Evolutionary conservation across 2,329 filamentous ascomycete genomes (phyloP), one percentile per base, ranked within the genome.

Genomic region (Ceratocystis lukuohia): DNA sequence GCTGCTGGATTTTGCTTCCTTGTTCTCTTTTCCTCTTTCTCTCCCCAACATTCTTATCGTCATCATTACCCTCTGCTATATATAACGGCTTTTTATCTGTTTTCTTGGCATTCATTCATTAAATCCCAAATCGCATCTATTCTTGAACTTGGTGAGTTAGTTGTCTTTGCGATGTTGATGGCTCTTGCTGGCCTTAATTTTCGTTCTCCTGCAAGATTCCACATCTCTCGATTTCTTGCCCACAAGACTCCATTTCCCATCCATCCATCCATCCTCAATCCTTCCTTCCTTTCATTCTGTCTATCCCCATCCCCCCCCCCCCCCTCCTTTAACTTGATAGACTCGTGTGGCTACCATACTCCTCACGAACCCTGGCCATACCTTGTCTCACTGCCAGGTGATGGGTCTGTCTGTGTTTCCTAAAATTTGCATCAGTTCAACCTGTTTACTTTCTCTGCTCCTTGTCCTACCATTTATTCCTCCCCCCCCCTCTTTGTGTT

Each of bases 131-230:
- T 12, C 22, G 48, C 48, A 20, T 53, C 22, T 25, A 59, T n/a
- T 30, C 56, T 37, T 59, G 56, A 59, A 30, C n/a, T n/a, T 37
- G 30, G 56, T 59, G 56, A 59, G 56, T n/a, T 53, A 59, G 56
- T n/a, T 53, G 7, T 53, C 48, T 53, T 12, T 53, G n/a, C 7
- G 6, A 53, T 53, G 22, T 25, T 8, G n/a, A 20, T 59, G 33
- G 20, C 56, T 30, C 20, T 20, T 0, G 20, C 22, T 15, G 20
- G 20, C 25, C 50, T 25, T 30, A 4, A 20, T 25, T 15, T 28
- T 25, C 22, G 20, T 25, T 28, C 20, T 56, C 50, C 25, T 56
- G 20, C 20, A 20, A 25, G 6, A 3, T 25, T 56, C 50, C 25
- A 15, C 50, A 2, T 30, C 20, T 5, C 50, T 25, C 12, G 10